phyloP scores from a whole-genome alignment of 1,139 yeast genomes.

The Suhomyces atakaporum region DNA sequence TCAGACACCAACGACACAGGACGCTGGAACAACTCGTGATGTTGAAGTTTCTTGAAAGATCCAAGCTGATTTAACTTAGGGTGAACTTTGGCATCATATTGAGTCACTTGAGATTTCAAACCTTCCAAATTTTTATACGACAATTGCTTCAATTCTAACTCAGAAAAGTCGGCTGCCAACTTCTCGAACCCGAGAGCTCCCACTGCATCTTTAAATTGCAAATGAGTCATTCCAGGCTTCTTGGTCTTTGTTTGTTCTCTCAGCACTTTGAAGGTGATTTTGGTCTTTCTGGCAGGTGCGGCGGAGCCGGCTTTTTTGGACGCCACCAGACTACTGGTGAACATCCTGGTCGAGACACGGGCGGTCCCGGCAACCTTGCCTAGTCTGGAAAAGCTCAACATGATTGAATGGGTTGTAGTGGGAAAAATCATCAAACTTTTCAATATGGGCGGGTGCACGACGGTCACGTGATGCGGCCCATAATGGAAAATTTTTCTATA shows the following conservation, averaged over 20 bases:
- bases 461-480: too few relatives aligned
- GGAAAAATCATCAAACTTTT: constrained; percentile 5
- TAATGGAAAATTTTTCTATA: too few relatives aligned
- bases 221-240: constrained; percentile 49
- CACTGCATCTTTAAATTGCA: constrained; percentile 43
- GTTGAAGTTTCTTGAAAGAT: constrained; percentile 63
- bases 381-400: constrained; percentile 16
- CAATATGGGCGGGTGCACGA: neutral
- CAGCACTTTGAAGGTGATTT: constrained; percentile 13
- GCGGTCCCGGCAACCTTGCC: constrained; percentile 1
- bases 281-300: constrained; percentile 15
- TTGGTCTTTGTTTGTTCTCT: constrained; percentile 26
- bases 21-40: constrained; percentile 57
- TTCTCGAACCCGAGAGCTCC: constrained; percentile 38
- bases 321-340: constrained; percentile 10
- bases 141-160: constrained; percentile 21
- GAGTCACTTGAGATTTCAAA: constrained; percentile 24
- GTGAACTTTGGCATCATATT: constrained; percentile 25
- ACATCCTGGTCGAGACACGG: constrained; percentile 6
- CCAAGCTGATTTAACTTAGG: constrained; percentile 44
- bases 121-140: constrained; percentile 14
- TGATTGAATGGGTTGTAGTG: constrained; percentile 2
- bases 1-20: constrained; percentile 57
- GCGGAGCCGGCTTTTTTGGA: constrained; percentile 12
- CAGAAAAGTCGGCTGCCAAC: constrained; percentile 26